Base-by-base conservation (phyloP, 345 rosid species). In the Cardamine occulta region DNA sequence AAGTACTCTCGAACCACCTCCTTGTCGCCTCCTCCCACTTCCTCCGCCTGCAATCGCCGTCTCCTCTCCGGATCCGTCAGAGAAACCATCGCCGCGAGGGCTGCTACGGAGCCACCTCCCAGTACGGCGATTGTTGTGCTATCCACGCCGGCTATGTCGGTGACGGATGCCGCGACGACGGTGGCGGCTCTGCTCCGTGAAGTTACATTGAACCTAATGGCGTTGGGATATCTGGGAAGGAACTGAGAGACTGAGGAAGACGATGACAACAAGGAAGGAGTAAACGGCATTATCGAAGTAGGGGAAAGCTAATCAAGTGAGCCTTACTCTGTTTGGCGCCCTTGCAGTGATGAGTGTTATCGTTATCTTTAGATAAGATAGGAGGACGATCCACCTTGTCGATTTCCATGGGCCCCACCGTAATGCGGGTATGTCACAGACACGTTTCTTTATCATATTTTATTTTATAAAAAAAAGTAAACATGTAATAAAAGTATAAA, bases 1-100 rank as follows among this genome's bases (percentile, higher is more conserved):
- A 90, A 91, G 80, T 91, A 95, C 79, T 95, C 96, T 69, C 80
- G 87, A 76, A 90, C 99, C 2, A 91, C 99, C 55, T 95, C 97
- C 84, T 90, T 91, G 70, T 91, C 97, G 5, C 87, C 92, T 14
- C 97, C 97, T 0, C 97, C 96, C 14, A 91, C 97, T 66, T 94
- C 97, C 80, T 87, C 97, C 32, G 98, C 97, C 85, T 95, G 97
- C 57, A 86, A 73, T 58, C 66, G 73, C 74, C 99, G 85, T 49
- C 99, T 84, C 23, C 90, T 81, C 82, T 90, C 93, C 6, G 97
- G 96, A 72, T 89, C 97, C 7, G 93, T 77, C 18, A 89, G 61
- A 3, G 97, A 88, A 49, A 91, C 83, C 21, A 89, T 86, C 26
- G 93, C 97, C 0, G 97, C 93, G 2, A 95, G 77, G 0, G 97